Conservation (phyloP, 495 filamentous ascomycete species). For the Parmelia sp. region DNA sequence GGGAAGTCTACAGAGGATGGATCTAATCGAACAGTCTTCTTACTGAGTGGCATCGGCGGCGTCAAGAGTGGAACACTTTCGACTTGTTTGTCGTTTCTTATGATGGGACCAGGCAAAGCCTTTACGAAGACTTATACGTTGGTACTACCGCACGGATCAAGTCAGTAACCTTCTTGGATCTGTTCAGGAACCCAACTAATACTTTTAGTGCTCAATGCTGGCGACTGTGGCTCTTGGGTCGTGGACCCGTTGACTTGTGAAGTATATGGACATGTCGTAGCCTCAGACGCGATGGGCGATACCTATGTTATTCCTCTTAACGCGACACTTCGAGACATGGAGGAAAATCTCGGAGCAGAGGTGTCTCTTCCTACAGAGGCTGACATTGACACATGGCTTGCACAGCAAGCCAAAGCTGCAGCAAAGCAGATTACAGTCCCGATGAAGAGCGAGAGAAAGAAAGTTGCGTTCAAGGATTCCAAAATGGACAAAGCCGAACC, state of each 20-base stretch:
- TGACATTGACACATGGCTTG: background rate
- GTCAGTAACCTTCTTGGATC: background rate
- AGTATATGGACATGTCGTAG: constrained; percentile 29
- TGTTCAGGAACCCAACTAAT: background rate
- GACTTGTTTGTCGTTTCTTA: constrained; percentile 5
- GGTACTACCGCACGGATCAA: background rate
- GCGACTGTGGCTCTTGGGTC: constrained; percentile 28
- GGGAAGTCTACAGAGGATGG: background rate
- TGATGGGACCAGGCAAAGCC: constrained; percentile 5
- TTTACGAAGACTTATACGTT: constrained; percentile 4
- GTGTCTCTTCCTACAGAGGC: constrained; percentile 7
- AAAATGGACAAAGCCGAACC: background rate
- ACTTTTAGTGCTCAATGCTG: constrained; percentile 5
- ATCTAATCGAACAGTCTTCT: constrained; percentile 3
- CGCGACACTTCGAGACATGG: constrained; percentile 6
- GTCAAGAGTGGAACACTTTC: constrained; percentile 3
- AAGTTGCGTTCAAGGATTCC: background rate
- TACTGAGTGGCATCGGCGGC: constrained; percentile 4
- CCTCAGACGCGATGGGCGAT: constrained; percentile 27
- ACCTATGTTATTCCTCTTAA: constrained; percentile 26
- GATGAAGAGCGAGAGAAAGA: background rate
- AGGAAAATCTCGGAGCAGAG: background rate
- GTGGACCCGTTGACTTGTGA: constrained; percentile 22
- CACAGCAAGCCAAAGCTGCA: constrained; percentile 5
- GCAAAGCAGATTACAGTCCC: background rate